phyloP scores from a whole-genome alignment of 129 eudicot species.

The Ambrosia trifida region DNA sequence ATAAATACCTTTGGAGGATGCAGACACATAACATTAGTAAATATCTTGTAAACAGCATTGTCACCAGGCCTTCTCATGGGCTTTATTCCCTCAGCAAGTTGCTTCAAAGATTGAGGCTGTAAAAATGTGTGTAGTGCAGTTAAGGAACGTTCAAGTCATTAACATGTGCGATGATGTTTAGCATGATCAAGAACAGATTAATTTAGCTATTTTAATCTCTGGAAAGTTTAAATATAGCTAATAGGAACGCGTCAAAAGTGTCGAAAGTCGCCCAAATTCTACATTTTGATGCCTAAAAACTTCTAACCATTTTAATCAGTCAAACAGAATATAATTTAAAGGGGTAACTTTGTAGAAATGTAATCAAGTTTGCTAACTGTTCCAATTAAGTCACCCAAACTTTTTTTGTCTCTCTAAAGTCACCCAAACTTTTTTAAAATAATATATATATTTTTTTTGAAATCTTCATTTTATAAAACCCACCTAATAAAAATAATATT shows the following conservation, averaged over 20 bases:
- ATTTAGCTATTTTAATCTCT: not conserved
- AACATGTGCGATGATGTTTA: not conserved
- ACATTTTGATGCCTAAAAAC: not conserved
- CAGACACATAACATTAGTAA: slow-evolving; percentile 64
- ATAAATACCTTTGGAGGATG: slow-evolving; percentile 75
- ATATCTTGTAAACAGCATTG: slow-evolving; percentile 73
- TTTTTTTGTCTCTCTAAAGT: too few species aligned
- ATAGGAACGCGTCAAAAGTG: not conserved
- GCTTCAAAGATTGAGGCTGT: slow-evolving; percentile 88
- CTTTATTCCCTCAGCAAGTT: slow-evolving; percentile 84
- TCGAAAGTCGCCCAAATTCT: slow-evolving; percentile 1
- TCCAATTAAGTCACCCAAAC: too few species aligned
- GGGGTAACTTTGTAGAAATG: too few species aligned
- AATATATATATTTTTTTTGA: too few species aligned
- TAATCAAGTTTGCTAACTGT: too few species aligned
- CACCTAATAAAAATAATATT: too few species aligned
- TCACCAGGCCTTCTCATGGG: slow-evolving; percentile 55
- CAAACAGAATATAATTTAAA: not conserved
- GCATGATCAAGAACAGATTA: not conserved
- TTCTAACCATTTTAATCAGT: not conserved
- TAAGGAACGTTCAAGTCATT: not conserved
- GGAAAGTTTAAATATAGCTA: not conserved
- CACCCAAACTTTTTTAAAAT: too few species aligned
- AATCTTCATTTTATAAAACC: too few species aligned
- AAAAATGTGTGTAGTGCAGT: slow-evolving; percentile 18